Base-by-base conservation (phyloP, 345 rosid species). In the Aurinia saxatilis region DNA sequence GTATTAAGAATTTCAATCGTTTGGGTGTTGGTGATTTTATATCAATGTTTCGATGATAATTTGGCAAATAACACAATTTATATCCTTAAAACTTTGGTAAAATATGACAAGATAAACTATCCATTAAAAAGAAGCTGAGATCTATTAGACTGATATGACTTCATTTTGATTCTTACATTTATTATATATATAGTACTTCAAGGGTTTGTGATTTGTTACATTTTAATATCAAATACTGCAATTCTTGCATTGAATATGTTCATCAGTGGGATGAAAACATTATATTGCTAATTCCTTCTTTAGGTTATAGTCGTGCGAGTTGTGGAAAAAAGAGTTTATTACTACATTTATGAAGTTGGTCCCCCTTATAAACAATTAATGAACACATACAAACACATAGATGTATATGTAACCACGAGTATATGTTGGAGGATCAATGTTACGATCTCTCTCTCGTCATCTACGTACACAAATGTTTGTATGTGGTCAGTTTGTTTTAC, bases 261-360 rank as follows among this genome's bases (percentile, higher is more conserved):
- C n/a, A n/a, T n/a, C 36, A 31, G 36, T 21, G 59, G 9, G 10
- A 74, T 27, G 63, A 49, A 73, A 75, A 66, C 81, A 86, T 81
- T 47, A 75, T 79, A 77, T 71, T 81, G 66, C 70, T 65, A 65
- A 74, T 78, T 82, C 75, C 75, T 55, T 55, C 47, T 39, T 67
- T 13, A 73, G 69, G 77, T 60, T 69, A 54, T 58, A 39, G 57
- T 57, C 60, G 17, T 68, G 54, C 16, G 47, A 50, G 72, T 42
- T 59, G 11, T 21, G 14, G 6, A 27, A 45, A 44, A 38, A 52
- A 35, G 27, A 17, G 18, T 10, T 48, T 14, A 11, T 9, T 17
- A 35, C 15, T 39, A 53, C 17, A 15, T 35, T 27, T 27, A 65
- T 38, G 4, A 17, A 39, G 40, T 49, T 48, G 35, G 57, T 50